Conservation (phyloP, 495 filamentous ascomycete species). For the Oidiodendron maius region DNA sequence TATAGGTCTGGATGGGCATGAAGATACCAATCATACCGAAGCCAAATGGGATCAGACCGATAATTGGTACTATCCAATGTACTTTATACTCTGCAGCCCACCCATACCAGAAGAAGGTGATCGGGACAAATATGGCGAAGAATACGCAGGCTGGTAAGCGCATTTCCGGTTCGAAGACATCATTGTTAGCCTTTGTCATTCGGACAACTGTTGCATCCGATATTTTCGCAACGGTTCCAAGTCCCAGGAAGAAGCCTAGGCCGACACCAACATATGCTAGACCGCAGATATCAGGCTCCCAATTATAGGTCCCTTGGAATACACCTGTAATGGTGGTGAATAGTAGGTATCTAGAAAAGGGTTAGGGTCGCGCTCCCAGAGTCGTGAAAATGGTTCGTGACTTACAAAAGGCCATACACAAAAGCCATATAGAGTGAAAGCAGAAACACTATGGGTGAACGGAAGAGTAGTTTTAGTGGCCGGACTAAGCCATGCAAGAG, state of each 20-base stretch:
- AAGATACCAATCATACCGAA: constrained; percentile 51
- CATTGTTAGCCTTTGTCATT: constrained; percentile 35
- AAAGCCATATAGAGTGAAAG: constrained; percentile 67
- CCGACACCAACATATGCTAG: constrained; percentile 43
- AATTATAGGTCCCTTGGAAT: constrained; percentile 48
- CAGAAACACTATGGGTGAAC: constrained; percentile 53
- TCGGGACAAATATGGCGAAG: constrained; percentile 32
- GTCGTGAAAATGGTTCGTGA: too few relatives aligned
- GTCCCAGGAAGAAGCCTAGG: constrained; percentile 28
- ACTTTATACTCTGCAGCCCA: constrained; percentile 57
- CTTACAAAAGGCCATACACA: constrained; percentile 70
- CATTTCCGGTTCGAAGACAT: constrained; percentile 52
- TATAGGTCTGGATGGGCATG: constrained; percentile 39
- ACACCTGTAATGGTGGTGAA: constrained; percentile 62
- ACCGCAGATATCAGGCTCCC: constrained; percentile 24
- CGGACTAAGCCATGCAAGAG: constrained; percentile 34
- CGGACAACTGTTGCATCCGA: constrained; percentile 33
- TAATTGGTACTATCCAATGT: constrained; percentile 70
- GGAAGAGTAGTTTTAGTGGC: constrained; percentile 41
- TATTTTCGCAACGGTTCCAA: constrained; percentile 20
- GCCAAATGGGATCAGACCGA: constrained; percentile 54
- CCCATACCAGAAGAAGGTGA: constrained; percentile 65
- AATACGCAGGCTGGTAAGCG: constrained; percentile 18
- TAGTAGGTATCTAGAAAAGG: too few relatives aligned
- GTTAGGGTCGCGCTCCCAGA: too few relatives aligned